These are phyloP conservation scores for Candida ficus DNA, from an alignment of 805 yeast genomes.

Conservation along the genomic window DNA sequence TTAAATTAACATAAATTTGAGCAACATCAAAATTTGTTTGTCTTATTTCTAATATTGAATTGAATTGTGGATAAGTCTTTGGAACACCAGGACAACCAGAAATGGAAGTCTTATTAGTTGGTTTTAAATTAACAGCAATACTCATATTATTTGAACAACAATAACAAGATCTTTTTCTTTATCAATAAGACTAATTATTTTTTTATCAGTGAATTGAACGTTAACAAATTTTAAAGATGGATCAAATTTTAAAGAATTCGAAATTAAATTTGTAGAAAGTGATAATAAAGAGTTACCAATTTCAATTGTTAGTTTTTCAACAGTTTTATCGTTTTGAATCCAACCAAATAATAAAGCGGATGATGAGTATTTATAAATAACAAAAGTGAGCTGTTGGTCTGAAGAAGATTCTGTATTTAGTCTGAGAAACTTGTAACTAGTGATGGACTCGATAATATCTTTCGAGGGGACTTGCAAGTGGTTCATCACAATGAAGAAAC, in stretches of 20 bases:
- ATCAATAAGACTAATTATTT: constrained; percentile 6
- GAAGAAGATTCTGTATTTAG: not conserved
- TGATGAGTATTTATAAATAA: not conserved
- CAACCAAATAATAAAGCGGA: constrained; percentile 16
- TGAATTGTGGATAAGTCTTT: constrained; percentile 53
- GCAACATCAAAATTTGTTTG: constrained; percentile 36
- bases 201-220: constrained; percentile 2
- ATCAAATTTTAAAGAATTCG: not conserved
- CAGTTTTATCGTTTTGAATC: constrained; percentile 1
- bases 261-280: constrained; percentile 1
- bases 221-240: constrained; percentile 3
- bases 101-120: constrained; percentile 48
- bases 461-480: not conserved
- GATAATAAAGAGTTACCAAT: not conserved
- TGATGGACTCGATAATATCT: constrained; percentile 6
- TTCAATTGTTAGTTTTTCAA: not conserved
- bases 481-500: too few relatives aligned
- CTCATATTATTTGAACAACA: constrained; percentile 7
- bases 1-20: constrained; percentile 42
- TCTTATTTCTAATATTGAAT: constrained; percentile 51
- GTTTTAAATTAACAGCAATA: constrained; percentile 33
- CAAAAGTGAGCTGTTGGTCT: not conserved
- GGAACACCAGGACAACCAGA: constrained; percentile 69
- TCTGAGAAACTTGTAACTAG: constrained; percentile 2
- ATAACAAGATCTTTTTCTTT: constrained; percentile 7